Percentiles rank a stretch among this genome's conserved stretches.
Evolutionary conservation across 208 protist species (phyloP).

Genomic region (Balamuthia mandrillaris): DNA sequence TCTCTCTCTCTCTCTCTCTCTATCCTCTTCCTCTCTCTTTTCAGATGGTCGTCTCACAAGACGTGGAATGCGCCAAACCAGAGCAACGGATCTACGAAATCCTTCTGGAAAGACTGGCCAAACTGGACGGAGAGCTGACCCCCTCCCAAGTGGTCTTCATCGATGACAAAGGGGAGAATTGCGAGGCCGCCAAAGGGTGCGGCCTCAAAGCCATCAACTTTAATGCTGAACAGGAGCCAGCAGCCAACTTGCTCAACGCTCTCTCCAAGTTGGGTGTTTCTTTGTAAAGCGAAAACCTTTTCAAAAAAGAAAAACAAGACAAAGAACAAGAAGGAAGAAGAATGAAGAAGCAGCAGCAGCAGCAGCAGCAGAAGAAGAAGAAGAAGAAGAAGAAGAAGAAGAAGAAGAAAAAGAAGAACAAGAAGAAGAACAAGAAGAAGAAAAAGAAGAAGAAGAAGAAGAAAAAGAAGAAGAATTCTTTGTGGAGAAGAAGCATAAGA

Average conservation of each 20-base stretch:
- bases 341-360: no score
- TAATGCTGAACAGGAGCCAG: not conserved
- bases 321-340: no score
- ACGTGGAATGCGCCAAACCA: not conserved
- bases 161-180: constrained; percentile 37
- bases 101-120: not conserved
- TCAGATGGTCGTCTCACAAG: constrained; percentile 21
- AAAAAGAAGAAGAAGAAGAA: no score
- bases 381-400: no score
- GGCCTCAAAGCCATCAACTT: constrained; percentile 1
- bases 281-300: no score
- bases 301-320: no score
- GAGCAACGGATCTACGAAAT: not conserved
- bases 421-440: no score
- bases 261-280: not conserved
- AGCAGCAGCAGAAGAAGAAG: no score
- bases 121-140: not conserved
- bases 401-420: no score
- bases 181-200: not conserved
- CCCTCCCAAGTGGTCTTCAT: not conserved
- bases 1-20: not conserved
- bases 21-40: not conserved
- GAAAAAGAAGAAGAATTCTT: no score
- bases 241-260: not conserved
- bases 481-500: no score